Evolutionary conservation across 768 basidiomycete genomes (phyloP).

Genomic region (Suillus americanus): DNA sequence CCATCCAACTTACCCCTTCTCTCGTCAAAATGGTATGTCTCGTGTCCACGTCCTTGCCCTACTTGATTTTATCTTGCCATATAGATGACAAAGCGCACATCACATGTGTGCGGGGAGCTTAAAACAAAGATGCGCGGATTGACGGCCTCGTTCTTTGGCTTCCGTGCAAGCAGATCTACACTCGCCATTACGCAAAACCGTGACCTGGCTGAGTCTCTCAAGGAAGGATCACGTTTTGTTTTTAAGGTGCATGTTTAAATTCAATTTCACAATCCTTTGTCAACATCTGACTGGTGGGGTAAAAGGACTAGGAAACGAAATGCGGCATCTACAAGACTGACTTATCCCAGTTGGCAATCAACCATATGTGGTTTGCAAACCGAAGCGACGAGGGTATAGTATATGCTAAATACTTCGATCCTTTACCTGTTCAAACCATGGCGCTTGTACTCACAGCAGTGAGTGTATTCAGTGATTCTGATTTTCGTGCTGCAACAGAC

Average conservation of each 20-base stretch:
- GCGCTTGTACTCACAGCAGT: slow-evolving; percentile 6
- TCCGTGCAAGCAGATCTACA: neutral
- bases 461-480: neutral
- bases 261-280: neutral
- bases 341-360: slow-evolving; percentile 23
- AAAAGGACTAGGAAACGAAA: slow-evolving; percentile 5
- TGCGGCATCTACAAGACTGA: slow-evolving; percentile 25
- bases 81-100: neutral
- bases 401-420: slow-evolving; percentile 23
- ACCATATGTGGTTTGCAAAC: slow-evolving; percentile 28
- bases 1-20: neutral
- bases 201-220: slow-evolving; percentile 4
- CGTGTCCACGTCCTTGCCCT: neutral
- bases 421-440: slow-evolving; percentile 9
- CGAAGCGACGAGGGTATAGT: slow-evolving; percentile 25
- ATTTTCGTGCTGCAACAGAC: neutral
- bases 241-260: slow-evolving; percentile 6
- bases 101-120: neutral
- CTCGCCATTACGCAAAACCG: neutral
- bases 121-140: neutral
- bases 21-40: neutral
- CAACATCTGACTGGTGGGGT: neutral
- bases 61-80: neutral
- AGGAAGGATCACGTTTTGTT: slow-evolving; percentile 9
- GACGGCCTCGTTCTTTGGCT: neutral